Percentiles rank a stretch among this genome's conserved stretches.
phyloP scores from a whole-genome alignment of 164 flowering plant genomes.

The Liquidambar formosana region DNA sequence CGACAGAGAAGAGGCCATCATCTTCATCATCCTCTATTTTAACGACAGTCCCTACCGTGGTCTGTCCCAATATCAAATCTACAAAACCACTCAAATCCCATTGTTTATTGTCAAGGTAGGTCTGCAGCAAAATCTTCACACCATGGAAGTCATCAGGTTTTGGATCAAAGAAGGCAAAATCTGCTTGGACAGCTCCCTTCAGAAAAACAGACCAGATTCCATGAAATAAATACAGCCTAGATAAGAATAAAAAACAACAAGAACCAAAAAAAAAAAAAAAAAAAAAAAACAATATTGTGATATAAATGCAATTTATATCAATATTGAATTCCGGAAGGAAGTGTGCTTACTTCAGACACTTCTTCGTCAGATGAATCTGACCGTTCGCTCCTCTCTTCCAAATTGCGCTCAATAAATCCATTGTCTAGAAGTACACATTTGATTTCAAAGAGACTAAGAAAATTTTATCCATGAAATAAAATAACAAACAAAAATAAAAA shows the following conservation, averaged over 20 bases:
- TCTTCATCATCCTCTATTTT: conserved; percentile 84
- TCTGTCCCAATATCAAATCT: conserved; percentile 79
- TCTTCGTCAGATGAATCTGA: conserved; percentile 58
- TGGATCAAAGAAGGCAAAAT: conserved; percentile 92
- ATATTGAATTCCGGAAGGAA: background rate
- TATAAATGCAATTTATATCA: background rate
- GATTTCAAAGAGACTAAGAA: background rate
- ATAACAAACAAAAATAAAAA: background rate
- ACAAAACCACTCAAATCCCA: conserved; percentile 94
- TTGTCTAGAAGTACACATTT: conserved; percentile 26
- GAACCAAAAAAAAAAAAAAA: too few species aligned
- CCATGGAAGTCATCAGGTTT: conserved; percentile 87
- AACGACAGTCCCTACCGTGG: conserved; percentile 94
- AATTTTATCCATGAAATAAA: background rate
- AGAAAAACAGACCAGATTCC: background rate
- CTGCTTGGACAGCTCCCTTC: conserved; percentile 78
- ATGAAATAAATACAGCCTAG: background rate
- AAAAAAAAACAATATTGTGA: background rate
- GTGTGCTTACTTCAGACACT: conserved; percentile 48
- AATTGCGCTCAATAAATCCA: conserved; percentile 4
- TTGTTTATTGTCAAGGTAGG: conserved; percentile 60
- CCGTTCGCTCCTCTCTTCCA: conserved; percentile 21
- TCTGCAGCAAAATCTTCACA: conserved; percentile 75
- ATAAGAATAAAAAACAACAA: background rate
- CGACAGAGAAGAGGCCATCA: conserved; percentile 55